Percentiles rank a stretch among this genome's conserved stretches.
Conservation (phyloP, 2,329 filamentous ascomycete species). For the Monosporascus sp. region DNA sequence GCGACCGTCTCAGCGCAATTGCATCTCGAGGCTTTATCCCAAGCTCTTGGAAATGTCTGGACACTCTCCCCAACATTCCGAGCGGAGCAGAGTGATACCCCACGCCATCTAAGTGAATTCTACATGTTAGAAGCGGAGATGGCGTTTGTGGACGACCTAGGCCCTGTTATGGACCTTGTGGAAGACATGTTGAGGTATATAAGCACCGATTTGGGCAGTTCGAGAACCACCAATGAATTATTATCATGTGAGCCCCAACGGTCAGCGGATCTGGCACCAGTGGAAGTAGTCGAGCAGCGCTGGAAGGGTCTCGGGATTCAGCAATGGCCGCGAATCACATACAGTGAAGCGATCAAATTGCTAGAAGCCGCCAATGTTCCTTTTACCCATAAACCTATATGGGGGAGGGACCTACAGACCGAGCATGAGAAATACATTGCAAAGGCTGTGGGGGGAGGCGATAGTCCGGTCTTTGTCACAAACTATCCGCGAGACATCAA, state of each 20-base stretch:
- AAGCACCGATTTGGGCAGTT: slow-evolving; percentile 33
- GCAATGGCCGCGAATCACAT: slow-evolving; percentile 77
- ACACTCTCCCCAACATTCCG: slow-evolving; percentile 90
- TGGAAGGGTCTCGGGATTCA: slow-evolving; percentile 63
- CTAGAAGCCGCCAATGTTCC: slow-evolving; percentile 55
- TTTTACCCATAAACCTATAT: slow-evolving; percentile 66
- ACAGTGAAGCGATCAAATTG: slow-evolving; percentile 68
- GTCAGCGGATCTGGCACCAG: slow-evolving; percentile 38
- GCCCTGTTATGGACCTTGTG: slow-evolving; percentile 70
- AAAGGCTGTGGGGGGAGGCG: slow-evolving; percentile 41
- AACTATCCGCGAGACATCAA: slow-evolving; percentile 87
- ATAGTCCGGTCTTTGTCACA: slow-evolving; percentile 80
- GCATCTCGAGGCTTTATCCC: slow-evolving; percentile 86
- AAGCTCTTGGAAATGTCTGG: slow-evolving; percentile 88
- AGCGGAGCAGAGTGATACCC: slow-evolving; percentile 88
- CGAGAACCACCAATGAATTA: slow-evolving; percentile 43
- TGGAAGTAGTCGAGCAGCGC: slow-evolving; percentile 55
- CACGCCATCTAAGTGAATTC: slow-evolving; percentile 92
- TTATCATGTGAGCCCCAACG: slow-evolving; percentile 35
- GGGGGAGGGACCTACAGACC: slow-evolving; percentile 73
- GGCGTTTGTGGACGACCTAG: slow-evolving; percentile 68
- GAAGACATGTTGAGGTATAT: slow-evolving; percentile 68
- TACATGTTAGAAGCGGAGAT: slow-evolving; percentile 97
- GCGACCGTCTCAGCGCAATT: slow-evolving; percentile 93
- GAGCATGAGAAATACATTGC: slow-evolving; percentile 93